Evolutionary conservation across 169 alveolate genomes (phyloP), one percentile per base, ranked within the genome.

Genomic region (Eimeria necatrix): DNA sequence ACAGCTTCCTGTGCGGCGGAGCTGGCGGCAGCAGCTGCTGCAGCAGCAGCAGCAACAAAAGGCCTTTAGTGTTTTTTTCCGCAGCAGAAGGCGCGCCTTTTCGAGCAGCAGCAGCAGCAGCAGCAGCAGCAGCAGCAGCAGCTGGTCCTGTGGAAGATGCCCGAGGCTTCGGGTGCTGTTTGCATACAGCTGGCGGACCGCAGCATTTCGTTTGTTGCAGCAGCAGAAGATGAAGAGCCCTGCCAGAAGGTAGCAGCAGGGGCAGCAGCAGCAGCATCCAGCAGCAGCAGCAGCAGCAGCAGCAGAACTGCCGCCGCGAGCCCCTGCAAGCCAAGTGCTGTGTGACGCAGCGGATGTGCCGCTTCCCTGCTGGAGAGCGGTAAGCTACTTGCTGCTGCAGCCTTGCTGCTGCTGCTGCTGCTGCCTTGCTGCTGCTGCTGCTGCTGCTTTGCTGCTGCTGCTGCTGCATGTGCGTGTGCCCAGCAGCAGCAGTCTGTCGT

Each of bases 351-450:
- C 91, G 22, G 91, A 81, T 26, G 91, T 81, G 70, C 91, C 91
- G 10, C 91, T 81, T 61, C 91, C 91, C 24, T 81, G 74, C 91
- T 81, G 91, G 91, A 41, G 91, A 53, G 64, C 60, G 46, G 91
- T 81, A 81, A 8, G 91, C 26, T 14, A 24, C 70, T 49, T 4
- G 68, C 61, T 4, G 61, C 87, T 20, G 59, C n/a, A n/a, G n/a
- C n/a, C n/a, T n/a, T n/a, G n/a, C 68, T 78, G 87, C 46, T 78
- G 46, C 68, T 51, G 59, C 46, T 78, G 41, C 68, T 51, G 68
- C 32, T 46, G 68, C 56, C n/a, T 59, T 10, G 20, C 22, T 32
- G 85, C 60, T 74, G 59, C 32, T 48, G 52, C 60, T 41, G 85
- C 52, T 41, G 68, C 53, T 18, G 61, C 41, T 14, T 59, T 10